Evolutionary conservation across 495 filamentous ascomycete genomes (phyloP).

Genomic region (Astrothelium subdiscretum): DNA sequence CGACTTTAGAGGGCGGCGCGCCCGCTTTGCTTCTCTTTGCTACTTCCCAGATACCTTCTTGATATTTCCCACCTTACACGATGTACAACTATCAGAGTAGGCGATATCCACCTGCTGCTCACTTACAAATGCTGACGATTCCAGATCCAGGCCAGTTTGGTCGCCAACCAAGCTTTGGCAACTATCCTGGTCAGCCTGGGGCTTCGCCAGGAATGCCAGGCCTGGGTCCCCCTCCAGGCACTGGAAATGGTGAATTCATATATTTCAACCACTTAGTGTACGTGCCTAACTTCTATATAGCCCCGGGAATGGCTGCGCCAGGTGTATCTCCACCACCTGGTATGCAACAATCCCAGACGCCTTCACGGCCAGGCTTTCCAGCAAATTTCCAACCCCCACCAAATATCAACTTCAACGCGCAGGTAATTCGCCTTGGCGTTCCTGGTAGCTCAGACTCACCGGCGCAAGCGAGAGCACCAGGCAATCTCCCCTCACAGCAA

Average conservation of each 20-base stretch:
- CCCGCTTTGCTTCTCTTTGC: background rate
- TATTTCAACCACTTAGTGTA: background rate
- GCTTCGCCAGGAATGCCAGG: constrained; percentile 40
- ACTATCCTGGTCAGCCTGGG: constrained; percentile 50
- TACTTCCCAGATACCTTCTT: background rate
- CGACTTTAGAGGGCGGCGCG: background rate
- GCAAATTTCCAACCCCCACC: constrained; percentile 84
- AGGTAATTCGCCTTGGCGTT: constrained; percentile 79
- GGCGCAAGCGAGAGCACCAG: background rate
- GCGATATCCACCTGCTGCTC: constrained; percentile 13
- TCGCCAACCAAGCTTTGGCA: constrained; percentile 57
- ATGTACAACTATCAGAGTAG: constrained; percentile 77
- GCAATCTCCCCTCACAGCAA: background rate
- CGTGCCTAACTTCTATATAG: constrained; percentile 35
- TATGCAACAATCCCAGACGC: constrained; percentile 59
- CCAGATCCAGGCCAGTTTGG: constrained; percentile 46
- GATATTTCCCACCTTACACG: constrained; percentile 21
- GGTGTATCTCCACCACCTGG: constrained; percentile 69
- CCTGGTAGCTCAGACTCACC: background rate
- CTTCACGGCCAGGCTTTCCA: constrained; percentile 66
- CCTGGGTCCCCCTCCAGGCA: constrained; percentile 48
- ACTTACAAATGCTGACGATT: background rate
- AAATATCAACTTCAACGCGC: constrained; percentile 96
- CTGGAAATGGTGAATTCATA: background rate
- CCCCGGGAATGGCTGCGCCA: constrained; percentile 63